Conservation (phyloP, 1,284 basidiomycete species). For the Ceratobasidium sp. region DNA sequence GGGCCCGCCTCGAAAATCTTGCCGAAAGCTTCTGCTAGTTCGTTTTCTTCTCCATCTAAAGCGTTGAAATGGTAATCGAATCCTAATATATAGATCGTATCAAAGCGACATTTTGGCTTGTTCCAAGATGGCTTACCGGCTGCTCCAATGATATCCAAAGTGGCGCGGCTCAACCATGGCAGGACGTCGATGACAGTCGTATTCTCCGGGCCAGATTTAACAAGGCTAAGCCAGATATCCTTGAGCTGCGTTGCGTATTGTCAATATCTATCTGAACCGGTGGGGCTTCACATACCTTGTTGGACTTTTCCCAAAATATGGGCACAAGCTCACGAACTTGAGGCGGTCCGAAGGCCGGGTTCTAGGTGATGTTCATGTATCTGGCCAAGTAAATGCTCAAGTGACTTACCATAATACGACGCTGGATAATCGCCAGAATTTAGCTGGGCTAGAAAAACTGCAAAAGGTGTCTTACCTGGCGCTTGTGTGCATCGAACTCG, state of each 20-base stretch:
- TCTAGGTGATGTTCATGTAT: slow-evolving; percentile 1
- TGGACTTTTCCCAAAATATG: slow-evolving; percentile 41
- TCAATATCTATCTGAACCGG: not conserved
- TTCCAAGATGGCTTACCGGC: slow-evolving; percentile 48
- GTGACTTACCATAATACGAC: slow-evolving; percentile 39
- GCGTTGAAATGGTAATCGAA: slow-evolving; percentile 53
- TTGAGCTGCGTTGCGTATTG: slow-evolving; percentile 21
- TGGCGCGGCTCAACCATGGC: slow-evolving; percentile 50
- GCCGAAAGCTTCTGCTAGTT: slow-evolving; percentile 47
- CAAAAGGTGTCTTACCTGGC: not conserved
- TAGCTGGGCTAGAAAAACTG: not conserved
- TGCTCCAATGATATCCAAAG: slow-evolving; percentile 54
- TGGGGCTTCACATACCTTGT: not conserved
- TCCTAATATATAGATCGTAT: slow-evolving; percentile 49
- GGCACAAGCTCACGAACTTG: slow-evolving; percentile 39
- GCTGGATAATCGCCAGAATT: slow-evolving; percentile 13
- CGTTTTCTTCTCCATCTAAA: slow-evolving; percentile 30
- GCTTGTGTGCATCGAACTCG: slow-evolving; percentile 23
- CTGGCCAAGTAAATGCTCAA: not conserved
- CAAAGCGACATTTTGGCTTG: not conserved
- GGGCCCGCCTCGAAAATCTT: slow-evolving; percentile 42
- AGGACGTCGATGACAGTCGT: slow-evolving; percentile 50
- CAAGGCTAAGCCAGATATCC: slow-evolving; percentile 35
- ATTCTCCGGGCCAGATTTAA: slow-evolving; percentile 7
- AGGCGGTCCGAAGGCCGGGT: slow-evolving; percentile 39